phyloP scores from a whole-genome alignment of 2,329 filamentous ascomycete species.

The Scortechinia acanthostroma region DNA sequence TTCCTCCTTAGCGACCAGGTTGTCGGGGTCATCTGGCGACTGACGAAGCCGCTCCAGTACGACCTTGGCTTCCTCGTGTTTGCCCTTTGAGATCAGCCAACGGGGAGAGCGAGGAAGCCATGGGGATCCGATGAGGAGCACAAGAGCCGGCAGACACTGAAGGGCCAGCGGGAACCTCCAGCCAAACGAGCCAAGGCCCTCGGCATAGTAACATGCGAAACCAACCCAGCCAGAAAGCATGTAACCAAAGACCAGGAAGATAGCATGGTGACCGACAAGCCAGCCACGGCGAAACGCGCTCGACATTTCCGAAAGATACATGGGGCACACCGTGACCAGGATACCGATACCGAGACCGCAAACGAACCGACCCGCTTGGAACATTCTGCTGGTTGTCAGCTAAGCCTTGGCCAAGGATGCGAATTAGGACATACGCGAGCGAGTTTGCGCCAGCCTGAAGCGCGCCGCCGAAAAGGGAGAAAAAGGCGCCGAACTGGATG shows the following conservation, averaged over 20 bases:
- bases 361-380: constrained; percentile 31
- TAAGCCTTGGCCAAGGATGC: no score
- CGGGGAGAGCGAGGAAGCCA: constrained; percentile 36
- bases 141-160: constrained; percentile 25
- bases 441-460: constrained; percentile 34
- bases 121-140: constrained; percentile 26
- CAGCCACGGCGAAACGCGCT: constrained; percentile 28
- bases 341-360: constrained; percentile 30
- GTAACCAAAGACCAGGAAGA: constrained; percentile 36
- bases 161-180: constrained; percentile 35
- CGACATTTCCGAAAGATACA: constrained; percentile 33
- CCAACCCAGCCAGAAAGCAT: constrained; percentile 33
- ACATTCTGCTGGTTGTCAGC: constrained; percentile 20
- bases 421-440: constrained; percentile 19
- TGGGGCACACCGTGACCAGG: constrained; percentile 30
- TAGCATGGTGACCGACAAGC: constrained; percentile 34
- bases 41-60: constrained; percentile 29
- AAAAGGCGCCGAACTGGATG: constrained; percentile 33
- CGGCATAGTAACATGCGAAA: constrained; percentile 32
- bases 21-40: constrained; percentile 23
- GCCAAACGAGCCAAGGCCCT: constrained; percentile 23
- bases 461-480: constrained; percentile 33
- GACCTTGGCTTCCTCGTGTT: constrained; percentile 31
- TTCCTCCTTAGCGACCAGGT: constrained; percentile 33
- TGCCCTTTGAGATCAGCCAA: constrained; percentile 37